Base-by-base conservation (phyloP, 257 asterid species). In the Rehmannia glutinosa region DNA sequence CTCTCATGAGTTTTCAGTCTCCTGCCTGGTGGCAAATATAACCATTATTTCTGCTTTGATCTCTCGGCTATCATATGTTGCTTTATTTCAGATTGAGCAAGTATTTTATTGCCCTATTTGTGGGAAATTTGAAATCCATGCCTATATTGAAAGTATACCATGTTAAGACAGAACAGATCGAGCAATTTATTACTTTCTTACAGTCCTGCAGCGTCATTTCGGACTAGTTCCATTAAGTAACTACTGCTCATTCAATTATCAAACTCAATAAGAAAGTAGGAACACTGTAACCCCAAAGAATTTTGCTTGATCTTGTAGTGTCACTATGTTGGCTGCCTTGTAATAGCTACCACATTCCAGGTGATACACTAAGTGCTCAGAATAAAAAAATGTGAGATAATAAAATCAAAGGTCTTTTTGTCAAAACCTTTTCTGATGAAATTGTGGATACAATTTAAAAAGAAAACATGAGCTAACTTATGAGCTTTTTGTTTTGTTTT, bases 251-350 rank as follows among this genome's bases (percentile, higher is more conserved):
- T 21, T 49, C 36, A 62, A 55, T 54, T 30, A 47, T 46, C 6
- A 20, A 60, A 32, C 54, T 61, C 36, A 30, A 9, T 58, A 30
- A n/a, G 50, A 60, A 33, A 66, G 49, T 61, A 30, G 6, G 53
- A 30, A 5, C 45, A 20, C 15, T 32, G 59, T 33, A 32, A 51
- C 68, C 63, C 60, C 19, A 60, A 42, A 57, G 0, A 42, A 32
- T 38, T 53, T 30, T 50, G 17, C 41, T 50, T 67, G 64, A 30
- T 51, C 64, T 36, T 50, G 64, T 51, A 66, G 51, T 66, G 58
- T 42, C 49, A 35, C 30, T 46, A n/a, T 23, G 43, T 35, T 55
- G 20, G 23, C 38, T 43, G 52, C n/a, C n/a, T n/a, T n/a, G n/a
- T n/a, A n/a, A n/a, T n/a, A n/a, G n/a, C n/a, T n/a, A n/a, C n/a